phyloP scores from a whole-genome alignment of 208 protist species.

The Trypanosoma avium region DNA sequence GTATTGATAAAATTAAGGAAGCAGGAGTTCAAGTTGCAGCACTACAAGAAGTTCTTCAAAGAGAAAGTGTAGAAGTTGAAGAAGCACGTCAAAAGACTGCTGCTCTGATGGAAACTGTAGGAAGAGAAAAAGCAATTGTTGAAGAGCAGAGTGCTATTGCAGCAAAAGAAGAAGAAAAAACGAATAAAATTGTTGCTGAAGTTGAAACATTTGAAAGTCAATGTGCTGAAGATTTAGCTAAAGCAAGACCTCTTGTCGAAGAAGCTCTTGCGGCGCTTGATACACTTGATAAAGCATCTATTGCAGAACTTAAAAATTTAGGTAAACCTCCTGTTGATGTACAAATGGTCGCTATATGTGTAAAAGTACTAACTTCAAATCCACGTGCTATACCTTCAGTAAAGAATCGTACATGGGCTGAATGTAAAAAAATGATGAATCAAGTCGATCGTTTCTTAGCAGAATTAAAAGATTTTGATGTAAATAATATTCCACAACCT shows the following conservation, averaged over 20 bases:
- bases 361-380: slow-evolving; percentile 94
- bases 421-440: slow-evolving; percentile 98
- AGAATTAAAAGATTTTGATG: slow-evolving; percentile 93
- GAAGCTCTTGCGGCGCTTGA: slow-evolving; percentile 96
- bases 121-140: slow-evolving; percentile 95
- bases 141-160: slow-evolving; percentile 95
- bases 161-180: slow-evolving; percentile 95
- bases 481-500: slow-evolving; percentile 94
- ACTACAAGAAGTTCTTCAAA: slow-evolving; percentile 87
- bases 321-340: slow-evolving; percentile 95
- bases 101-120: slow-evolving; percentile 94
- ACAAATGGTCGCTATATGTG: slow-evolving; percentile 95
- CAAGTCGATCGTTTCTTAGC: slow-evolving; percentile 94
- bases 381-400: slow-evolving; percentile 83
- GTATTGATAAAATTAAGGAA: slow-evolving; percentile 94
- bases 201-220: slow-evolving; percentile 87
- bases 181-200: slow-evolving; percentile 94
- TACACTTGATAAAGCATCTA: slow-evolving; percentile 96
- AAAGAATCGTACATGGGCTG: slow-evolving; percentile 95
- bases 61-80: slow-evolving; percentile 94
- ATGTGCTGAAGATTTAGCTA: slow-evolving; percentile 88
- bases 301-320: slow-evolving; percentile 97
- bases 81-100: slow-evolving; percentile 94
- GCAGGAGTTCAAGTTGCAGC: slow-evolving; percentile 90
- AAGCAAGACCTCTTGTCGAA: slow-evolving; percentile 94